Conservation (phyloP, 192 early-diverging fungal genomes). For the Podila epigama region DNA sequence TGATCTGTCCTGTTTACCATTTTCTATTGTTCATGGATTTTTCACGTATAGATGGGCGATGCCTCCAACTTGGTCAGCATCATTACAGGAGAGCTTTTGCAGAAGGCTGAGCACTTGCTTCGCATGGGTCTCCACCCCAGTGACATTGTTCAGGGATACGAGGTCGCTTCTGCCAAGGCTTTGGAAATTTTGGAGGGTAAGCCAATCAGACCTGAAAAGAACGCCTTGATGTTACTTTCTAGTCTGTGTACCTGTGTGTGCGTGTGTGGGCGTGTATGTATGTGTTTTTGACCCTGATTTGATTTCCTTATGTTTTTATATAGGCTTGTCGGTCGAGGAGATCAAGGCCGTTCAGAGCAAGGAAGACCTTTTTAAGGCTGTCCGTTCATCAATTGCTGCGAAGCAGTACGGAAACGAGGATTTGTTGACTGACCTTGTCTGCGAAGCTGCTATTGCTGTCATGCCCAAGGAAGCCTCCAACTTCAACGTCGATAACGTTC, state of each 20-base stretch:
- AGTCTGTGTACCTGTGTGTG: no score
- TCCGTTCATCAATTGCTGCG: constrained; percentile 81
- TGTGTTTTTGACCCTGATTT: no score
- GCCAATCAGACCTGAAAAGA: background rate
- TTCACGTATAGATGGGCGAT: constrained; percentile 90
- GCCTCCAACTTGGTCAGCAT: constrained; percentile 96
- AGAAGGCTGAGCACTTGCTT: constrained; percentile 91
- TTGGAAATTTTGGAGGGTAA: constrained; percentile 82
- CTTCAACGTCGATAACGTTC: constrained; percentile 96
- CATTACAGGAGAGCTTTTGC: constrained; percentile 93
- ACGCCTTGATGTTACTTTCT: constrained; percentile 8
- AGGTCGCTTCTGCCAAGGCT: constrained; percentile 84
- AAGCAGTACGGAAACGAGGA: constrained; percentile 98
- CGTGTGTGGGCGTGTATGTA: no score
- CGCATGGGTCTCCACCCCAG: constrained; percentile 95
- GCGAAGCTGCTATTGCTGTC: constrained; percentile 81
- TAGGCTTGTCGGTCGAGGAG: constrained; percentile 74
- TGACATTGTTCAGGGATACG: constrained; percentile 95
- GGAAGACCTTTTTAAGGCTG: constrained; percentile 76
- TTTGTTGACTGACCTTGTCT: constrained; percentile 80
- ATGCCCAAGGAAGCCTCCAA: constrained; percentile 89
- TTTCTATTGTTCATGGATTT: no score
- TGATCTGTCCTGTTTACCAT: background rate
- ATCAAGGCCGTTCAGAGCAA: constrained; percentile 59
- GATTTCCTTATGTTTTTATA: background rate